Evolutionary conservation across 805 yeast genomes (phyloP), one percentile per base, ranked within the genome.

Genomic region (Candida ascalaphidarum): DNA sequence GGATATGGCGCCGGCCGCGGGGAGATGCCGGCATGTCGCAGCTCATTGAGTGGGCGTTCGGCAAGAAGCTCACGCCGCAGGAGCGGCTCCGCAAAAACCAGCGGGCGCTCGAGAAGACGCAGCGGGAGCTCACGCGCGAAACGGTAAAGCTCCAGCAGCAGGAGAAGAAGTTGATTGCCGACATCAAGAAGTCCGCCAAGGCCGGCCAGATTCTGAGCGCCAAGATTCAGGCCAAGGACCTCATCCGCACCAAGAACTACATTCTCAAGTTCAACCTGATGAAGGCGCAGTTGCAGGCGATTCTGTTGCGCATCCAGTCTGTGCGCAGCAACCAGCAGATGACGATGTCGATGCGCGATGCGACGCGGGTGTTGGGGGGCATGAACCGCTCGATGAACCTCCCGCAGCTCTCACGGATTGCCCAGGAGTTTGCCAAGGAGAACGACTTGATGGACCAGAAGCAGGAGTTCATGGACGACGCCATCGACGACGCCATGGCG

Each of bases 401-500:
- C 37, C 96, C 95, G 1, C 94, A 83, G 41, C 61, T 92, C 35
- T 80, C 84, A 32, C 71, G 80, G 36, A 92, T 92, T 13, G 85
- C 96, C 3, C 88, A 84, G 81, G 97, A 92, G 45, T 92, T 92
- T 54, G 95, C 92, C 46, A 77, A 74, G 45, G 95, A 89, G 48
- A 84, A 82, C 55, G 98, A 94, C 50, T 62, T 94, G 43, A 92
- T 92, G 97, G 96, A 89, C 54, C 98, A 92, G 59, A 79, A 95
- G 47, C 97, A 94, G 55, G 99, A 94, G 52, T 84, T 94, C 74
- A 92, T 92, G 81, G 98, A 92, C 50, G 98, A 92, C 50, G 94
- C 96, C 12, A 80, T 92, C 44, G 99, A 92, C 50, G 96, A 89
- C 52, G 82, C 92, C 12, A 85, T 92, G 92, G 95, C 81, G 30